Conservation (phyloP, 2,329 filamentous ascomycete species). For the Paecilomyces formosus region DNA sequence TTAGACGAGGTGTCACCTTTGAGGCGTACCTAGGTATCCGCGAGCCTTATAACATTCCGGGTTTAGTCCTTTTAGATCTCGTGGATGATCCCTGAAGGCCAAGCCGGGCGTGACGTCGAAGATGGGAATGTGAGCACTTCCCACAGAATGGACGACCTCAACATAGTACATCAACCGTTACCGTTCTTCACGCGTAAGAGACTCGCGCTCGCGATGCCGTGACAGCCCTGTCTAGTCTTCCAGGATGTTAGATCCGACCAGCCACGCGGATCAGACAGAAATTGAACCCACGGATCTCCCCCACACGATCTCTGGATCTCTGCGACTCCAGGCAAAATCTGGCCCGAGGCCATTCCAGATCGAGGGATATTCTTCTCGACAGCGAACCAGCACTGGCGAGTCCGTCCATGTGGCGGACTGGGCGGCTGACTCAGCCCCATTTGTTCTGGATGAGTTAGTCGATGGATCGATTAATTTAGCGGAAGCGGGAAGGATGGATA, state of each 20-base stretch:
- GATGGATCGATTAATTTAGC: neutral
- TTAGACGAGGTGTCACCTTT: neutral
- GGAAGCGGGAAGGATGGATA: neutral
- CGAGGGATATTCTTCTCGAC: neutral
- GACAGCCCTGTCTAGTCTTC: neutral
- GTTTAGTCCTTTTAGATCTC: neutral
- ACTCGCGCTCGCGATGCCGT: neutral
- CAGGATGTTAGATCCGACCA: neutral
- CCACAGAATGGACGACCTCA: neutral
- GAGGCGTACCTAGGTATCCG: neutral
- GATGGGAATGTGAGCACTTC: neutral
- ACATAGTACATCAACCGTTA: neutral
- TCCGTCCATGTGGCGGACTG: neutral
- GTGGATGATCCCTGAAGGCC: neutral
- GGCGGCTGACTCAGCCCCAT: neutral
- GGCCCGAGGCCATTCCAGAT: neutral
- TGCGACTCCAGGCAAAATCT: neutral
- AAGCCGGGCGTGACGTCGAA: neutral
- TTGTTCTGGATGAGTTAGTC: neutral
- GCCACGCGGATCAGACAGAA: neutral
- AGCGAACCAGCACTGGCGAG: neutral
- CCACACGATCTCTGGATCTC: neutral
- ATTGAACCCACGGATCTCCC: neutral
- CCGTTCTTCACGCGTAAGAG: neutral
- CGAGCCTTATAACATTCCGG: neutral